phyloP scores from a whole-genome alignment of 2,329 filamentous ascomycete species.

The Apiospora malaysiana region DNA sequence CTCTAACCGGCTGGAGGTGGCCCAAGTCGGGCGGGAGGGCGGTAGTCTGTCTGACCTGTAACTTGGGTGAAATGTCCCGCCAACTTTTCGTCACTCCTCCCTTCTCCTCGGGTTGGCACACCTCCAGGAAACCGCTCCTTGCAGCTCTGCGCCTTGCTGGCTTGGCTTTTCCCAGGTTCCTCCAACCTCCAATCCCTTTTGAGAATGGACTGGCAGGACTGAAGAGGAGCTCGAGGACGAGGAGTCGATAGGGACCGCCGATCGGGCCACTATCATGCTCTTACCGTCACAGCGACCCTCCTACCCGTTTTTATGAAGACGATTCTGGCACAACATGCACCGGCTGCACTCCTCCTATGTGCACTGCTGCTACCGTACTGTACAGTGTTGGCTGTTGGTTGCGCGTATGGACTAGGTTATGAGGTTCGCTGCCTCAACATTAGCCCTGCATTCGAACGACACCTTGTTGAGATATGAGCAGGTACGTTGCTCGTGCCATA shows the following conservation, averaged over 20 bases:
- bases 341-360: not conserved
- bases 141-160: not conserved
- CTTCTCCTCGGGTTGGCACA: not conserved
- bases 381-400: not conserved
- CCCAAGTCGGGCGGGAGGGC: conserved; percentile 11
- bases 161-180: not conserved
- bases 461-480: not conserved
- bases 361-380: not conserved
- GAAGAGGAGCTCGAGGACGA: too few relatives aligned
- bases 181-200: conserved; percentile 15
- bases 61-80: not conserved
- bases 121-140: conserved; percentile 7
- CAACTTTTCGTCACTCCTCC: not conserved
- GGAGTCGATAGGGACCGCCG: conserved; percentile 2
- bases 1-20: conserved; percentile 8
- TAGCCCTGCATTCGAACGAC: not conserved
- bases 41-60: not conserved
- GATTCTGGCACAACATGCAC: conserved; percentile 1
- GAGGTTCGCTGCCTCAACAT: not conserved
- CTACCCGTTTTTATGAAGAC: conserved; percentile 11
- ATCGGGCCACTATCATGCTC: conserved; percentile 19
- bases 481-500: too few relatives aligned
- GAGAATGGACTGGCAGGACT: conserved; percentile 4
- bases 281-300: conserved; percentile 15
- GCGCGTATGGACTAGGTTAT: not conserved